Evolutionary conservation across 176 grass and related monocot species (phyloP), one percentile per base, ranked within the genome.

Genomic region (Coix lacrymajobi): DNA sequence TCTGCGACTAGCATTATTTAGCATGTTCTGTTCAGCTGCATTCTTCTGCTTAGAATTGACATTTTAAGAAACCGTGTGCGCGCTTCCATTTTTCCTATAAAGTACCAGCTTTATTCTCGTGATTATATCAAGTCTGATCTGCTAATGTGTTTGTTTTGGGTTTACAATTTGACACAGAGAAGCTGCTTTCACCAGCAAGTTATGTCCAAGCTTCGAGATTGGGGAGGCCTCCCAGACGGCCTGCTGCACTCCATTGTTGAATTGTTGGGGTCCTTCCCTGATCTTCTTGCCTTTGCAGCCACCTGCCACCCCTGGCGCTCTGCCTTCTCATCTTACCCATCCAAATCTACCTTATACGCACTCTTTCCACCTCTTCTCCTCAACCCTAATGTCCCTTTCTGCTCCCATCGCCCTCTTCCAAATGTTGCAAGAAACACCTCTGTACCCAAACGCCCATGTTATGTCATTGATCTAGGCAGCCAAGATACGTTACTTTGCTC

Each of bases 301-400:
- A 79, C 75, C n/a, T 89, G 88, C 34, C 63, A 34, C 63, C 17
- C 51, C 3, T 89, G 82, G 87, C 62, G 54, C 34, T 13, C 39
- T 49, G 13, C 49, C 71, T 69, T 48, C 72, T 31, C 38, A 15
- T 44, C 78, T 25, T 34, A 16, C 66, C 56, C 34, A 24, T 66
- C 25, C 4, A 51, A 67, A 66, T 68, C 31, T n/a, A 11, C 66
- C 3, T 16, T 37, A 11, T 61, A 29, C n/a, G 8, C n/a, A 1
- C 13, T 62, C n/a, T 69, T 61, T 40, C 71, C 73, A 0, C 83
- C 72, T 65, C 78, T 66, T 33, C 34, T 85, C 22, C 52, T 56
- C 36, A 22, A 44, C 6, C 63, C 87, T 13, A 7, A 8, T 19
- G 10, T 72, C 28, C 28, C n/a, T 44, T n/a, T 34, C 11, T 37